Evolutionary conservation across 129 eudicot genomes (phyloP).

Genomic region (Logfia minima): DNA sequence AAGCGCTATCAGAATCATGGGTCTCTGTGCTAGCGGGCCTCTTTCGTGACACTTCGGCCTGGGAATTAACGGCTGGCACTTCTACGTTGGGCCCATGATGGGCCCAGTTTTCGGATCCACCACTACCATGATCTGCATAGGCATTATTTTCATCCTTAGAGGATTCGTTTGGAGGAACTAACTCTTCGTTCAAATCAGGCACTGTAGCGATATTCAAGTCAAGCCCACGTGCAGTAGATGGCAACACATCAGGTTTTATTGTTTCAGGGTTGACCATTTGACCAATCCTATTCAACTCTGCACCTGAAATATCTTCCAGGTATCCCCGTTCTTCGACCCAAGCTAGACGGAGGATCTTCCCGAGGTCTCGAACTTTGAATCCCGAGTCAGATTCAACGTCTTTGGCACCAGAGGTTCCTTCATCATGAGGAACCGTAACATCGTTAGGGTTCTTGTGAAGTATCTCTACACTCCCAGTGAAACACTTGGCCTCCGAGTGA

Average conservation of each 20-base stretch:
- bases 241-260: slow-evolving; percentile 29
- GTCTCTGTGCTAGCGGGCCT: slow-evolving; percentile 55
- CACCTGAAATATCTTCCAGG: slow-evolving; percentile 44
- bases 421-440: slow-evolving; percentile 28
- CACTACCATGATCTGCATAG: slow-evolving; percentile 60
- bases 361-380: slow-evolving; percentile 74
- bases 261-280: slow-evolving; percentile 31
- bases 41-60: slow-evolving; percentile 36
- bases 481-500: slow-evolving; percentile 80
- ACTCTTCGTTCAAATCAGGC: slow-evolving; percentile 77
- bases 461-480: slow-evolving; percentile 65
- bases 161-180: slow-evolving; percentile 55
- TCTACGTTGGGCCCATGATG: slow-evolving; percentile 40
- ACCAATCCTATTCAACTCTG: slow-evolving; percentile 22
- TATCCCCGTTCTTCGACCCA: slow-evolving; percentile 55
- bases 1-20: slow-evolving; percentile 64
- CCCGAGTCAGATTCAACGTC: slow-evolving; percentile 52
- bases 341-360: slow-evolving; percentile 55
- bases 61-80: slow-evolving; percentile 58
- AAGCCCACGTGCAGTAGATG: slow-evolving; percentile 56
- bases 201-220: slow-evolving; percentile 73
- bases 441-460: slow-evolving; percentile 33
- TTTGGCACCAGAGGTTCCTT: slow-evolving; percentile 47
- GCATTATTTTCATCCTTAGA: slow-evolving; percentile 51
- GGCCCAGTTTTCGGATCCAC: slow-evolving; percentile 61